phyloP scores from a whole-genome alignment of 768 basidiomycete genomes.

The Russula brevipes region DNA sequence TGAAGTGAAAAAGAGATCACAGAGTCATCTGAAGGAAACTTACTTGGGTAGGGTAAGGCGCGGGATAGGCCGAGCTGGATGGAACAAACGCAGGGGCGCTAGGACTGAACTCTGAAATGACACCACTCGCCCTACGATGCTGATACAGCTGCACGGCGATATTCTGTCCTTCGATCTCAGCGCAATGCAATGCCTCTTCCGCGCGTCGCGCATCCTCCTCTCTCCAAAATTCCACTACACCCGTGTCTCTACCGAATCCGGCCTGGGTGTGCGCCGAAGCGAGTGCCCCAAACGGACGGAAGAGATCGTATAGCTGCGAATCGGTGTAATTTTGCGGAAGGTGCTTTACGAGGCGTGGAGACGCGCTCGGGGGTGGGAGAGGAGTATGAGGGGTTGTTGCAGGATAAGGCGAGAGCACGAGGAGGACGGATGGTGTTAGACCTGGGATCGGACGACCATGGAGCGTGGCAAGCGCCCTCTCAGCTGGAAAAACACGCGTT shows the following conservation, averaged over 20 bases:
- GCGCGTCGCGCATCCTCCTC: slow-evolving; percentile 78
- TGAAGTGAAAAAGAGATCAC: slow-evolving; percentile 1
- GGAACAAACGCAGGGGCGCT: slow-evolving; percentile 76
- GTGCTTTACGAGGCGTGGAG: slow-evolving; percentile 79
- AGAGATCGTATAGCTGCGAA: slow-evolving; percentile 75
- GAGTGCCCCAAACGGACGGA: slow-evolving; percentile 78
- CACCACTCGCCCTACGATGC: slow-evolving; percentile 50
- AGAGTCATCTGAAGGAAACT: slow-evolving; percentile 20
- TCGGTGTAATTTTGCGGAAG: slow-evolving; percentile 67
- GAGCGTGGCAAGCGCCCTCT: slow-evolving; percentile 82
- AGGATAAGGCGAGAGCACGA: slow-evolving; percentile 79
- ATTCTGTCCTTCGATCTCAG: slow-evolving; percentile 77
- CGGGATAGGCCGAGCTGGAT: slow-evolving; percentile 46
- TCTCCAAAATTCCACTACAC: slow-evolving; percentile 79
- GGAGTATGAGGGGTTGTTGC: slow-evolving; percentile 71
- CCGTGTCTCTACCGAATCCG: slow-evolving; percentile 72
- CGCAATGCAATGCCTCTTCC: slow-evolving; percentile 78
- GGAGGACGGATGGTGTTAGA: slow-evolving; percentile 49
- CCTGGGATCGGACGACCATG: slow-evolving; percentile 69
- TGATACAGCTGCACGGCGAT: slow-evolving; percentile 80
- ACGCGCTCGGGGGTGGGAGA: slow-evolving; percentile 69
- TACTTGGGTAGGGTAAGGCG: slow-evolving; percentile 60
- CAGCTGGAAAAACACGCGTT: slow-evolving; percentile 48
- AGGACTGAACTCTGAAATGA: slow-evolving; percentile 61
- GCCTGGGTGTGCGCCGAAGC: slow-evolving; percentile 71